Evolutionary conservation across 805 yeast species (phyloP).

Genomic region (Jamesozyma spencerorum): DNA sequence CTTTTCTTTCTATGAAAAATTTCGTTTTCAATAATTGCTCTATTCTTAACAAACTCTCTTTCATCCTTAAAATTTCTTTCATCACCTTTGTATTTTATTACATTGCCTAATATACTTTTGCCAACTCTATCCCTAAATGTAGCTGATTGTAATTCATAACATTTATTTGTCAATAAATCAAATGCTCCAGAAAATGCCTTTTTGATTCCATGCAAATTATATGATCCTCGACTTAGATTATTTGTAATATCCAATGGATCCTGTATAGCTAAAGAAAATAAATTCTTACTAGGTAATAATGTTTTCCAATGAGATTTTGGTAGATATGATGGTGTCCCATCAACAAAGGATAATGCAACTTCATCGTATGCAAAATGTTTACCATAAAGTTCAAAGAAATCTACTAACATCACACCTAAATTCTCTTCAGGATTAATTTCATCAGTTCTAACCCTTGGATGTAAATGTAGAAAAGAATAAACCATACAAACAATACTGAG

Average conservation of each 20-base stretch:
- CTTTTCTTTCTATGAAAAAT: slow-evolving; percentile 16
- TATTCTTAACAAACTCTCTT: slow-evolving; percentile 50
- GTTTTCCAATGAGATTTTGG: slow-evolving; percentile 47
- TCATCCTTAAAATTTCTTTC: slow-evolving; percentile 74
- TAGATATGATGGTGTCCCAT: slow-evolving; percentile 51
- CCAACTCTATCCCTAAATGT: slow-evolving; percentile 61
- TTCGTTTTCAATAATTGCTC: slow-evolving; percentile 39
- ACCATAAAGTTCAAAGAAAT: slow-evolving; percentile 90
- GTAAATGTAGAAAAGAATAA: slow-evolving; percentile 67
- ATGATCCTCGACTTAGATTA: slow-evolving; percentile 78
- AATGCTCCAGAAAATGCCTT: slow-evolving; percentile 85
- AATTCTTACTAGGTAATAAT: slow-evolving; percentile 33
- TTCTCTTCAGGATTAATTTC: slow-evolving; percentile 63
- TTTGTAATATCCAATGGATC: slow-evolving; percentile 81
- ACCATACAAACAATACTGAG: slow-evolving; percentile 84
- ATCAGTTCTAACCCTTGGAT: slow-evolving; percentile 64
- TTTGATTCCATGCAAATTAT: slow-evolving; percentile 67
- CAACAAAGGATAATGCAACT: slow-evolving; percentile 53
- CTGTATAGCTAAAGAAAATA: slow-evolving; percentile 64
- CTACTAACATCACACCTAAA: slow-evolving; percentile 77
- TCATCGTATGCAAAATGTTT: slow-evolving; percentile 77
- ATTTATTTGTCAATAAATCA: slow-evolving; percentile 62
- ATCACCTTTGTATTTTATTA: slow-evolving; percentile 65
- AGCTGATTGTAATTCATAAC: slow-evolving; percentile 61
- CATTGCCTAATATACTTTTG: slow-evolving; percentile 68